Evolutionary conservation across 371 early-diverging fungal genomes (phyloP).

Genomic region (Mortierella sp.): DNA sequence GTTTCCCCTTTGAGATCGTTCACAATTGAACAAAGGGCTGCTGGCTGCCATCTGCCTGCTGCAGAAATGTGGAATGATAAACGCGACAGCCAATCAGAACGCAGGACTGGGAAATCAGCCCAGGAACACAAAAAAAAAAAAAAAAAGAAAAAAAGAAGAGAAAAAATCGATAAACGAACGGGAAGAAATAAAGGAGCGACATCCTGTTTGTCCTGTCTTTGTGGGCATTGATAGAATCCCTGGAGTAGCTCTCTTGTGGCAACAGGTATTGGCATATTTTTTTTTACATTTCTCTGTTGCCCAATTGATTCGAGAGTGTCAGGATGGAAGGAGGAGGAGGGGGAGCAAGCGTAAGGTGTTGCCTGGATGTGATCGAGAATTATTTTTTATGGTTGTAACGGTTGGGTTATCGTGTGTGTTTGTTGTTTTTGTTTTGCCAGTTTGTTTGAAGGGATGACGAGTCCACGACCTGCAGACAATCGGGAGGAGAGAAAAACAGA

Average conservation of each 20-base stretch:
- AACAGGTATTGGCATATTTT: too few relatives aligned
- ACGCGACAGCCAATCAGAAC: constrained; percentile 41
- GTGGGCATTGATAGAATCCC: not conserved
- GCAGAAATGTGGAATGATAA: constrained; percentile 34
- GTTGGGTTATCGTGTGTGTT: too few relatives aligned
- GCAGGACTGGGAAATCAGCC: not conserved
- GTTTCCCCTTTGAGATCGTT: not conserved
- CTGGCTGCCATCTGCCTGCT: too few relatives aligned
- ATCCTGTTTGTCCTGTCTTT: constrained; percentile 15
- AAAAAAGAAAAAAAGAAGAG: not conserved
- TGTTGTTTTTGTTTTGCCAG: not conserved
- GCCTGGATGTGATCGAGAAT: not conserved
- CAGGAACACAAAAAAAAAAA: not conserved
- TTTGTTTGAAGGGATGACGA: not conserved
- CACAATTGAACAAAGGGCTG: not conserved
- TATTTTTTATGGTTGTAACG: too few relatives aligned
- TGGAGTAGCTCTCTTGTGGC: not conserved
- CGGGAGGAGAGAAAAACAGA: not conserved
- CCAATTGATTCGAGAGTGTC: not conserved
- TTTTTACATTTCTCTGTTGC: too few relatives aligned
- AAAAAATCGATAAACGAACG: not conserved
- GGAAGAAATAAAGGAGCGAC: constrained; percentile 1
- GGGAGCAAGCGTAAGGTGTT: not conserved
- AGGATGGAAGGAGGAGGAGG: not conserved
- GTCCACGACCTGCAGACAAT: not conserved